These are phyloP conservation scores for Waitea zeae DNA, from an alignment of 1,284 basidiomycete species.

Conservation along the genomic window DNA sequence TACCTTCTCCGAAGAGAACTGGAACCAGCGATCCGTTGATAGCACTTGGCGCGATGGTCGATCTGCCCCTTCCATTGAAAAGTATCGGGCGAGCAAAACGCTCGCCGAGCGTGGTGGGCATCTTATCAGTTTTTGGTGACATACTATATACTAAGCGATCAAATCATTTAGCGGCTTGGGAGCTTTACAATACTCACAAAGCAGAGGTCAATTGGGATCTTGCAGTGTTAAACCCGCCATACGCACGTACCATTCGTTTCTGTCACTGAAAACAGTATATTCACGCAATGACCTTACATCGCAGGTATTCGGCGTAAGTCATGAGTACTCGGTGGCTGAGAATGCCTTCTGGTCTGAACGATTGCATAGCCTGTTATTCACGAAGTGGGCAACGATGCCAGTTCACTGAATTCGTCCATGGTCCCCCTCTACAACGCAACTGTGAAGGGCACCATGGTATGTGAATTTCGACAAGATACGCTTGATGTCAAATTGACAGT, in stretches of 20 bases:
- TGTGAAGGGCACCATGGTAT: slow-evolving; percentile 11
- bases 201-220: slow-evolving; percentile 30
- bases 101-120: slow-evolving; percentile 43
- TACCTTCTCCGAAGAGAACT: slow-evolving; percentile 29
- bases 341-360: neutral
- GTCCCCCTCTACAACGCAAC: slow-evolving; percentile 16
- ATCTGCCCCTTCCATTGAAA: slow-evolving; percentile 20
- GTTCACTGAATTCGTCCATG: slow-evolving; percentile 35
- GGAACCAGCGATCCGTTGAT: slow-evolving; percentile 44
- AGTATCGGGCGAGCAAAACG: slow-evolving; percentile 48
- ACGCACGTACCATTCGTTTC: slow-evolving; percentile 17
- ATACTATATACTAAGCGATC: too few species aligned
- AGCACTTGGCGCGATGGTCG: slow-evolving; percentile 35
- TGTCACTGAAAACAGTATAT: neutral
- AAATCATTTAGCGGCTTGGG: slow-evolving; percentile 30
- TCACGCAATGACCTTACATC: neutral
- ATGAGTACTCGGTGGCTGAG: neutral
- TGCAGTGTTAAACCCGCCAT: slow-evolving; percentile 36
- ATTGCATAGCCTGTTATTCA: slow-evolving; percentile 26
- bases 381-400: slow-evolving; percentile 22
- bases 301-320: slow-evolving; percentile 17
- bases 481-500: too few species aligned
- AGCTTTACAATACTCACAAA: slow-evolving; percentile 39
- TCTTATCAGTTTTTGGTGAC: neutral
- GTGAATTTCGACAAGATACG: too few species aligned